Percentiles rank a stretch among this genome's conserved stretches.
These are phyloP conservation scores for Parietaria judaica DNA, from an alignment of 306 rosid genomes.

Conservation along the genomic window DNA sequence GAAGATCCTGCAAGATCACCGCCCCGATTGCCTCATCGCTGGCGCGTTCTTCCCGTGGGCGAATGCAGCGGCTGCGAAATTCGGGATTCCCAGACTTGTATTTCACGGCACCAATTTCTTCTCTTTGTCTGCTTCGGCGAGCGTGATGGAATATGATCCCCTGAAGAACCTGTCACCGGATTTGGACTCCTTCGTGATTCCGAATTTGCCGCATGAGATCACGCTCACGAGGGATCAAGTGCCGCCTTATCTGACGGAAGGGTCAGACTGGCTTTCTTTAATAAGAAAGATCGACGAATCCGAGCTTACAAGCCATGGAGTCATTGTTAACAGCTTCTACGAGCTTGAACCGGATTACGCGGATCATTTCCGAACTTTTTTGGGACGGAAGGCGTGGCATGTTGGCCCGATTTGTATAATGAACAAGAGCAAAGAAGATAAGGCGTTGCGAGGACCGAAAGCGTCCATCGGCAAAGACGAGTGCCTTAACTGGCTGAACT, in stretches of 20 bases:
- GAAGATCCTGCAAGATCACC: constrained; percentile 21
- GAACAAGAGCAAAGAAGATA: constrained; percentile 9
- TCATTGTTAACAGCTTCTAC: constrained; percentile 25
- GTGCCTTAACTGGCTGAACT: constrained; percentile 29
- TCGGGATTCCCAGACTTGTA: constrained; percentile 46
- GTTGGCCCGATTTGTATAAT: constrained; percentile 25
- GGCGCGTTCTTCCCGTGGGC: constrained; percentile 46
- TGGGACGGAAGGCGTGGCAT: constrained; percentile 28
- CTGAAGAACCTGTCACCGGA: constrained; percentile 29
- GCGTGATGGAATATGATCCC: constrained; percentile 31
- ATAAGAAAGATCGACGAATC: neutral
- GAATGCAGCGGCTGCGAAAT: constrained; percentile 34
- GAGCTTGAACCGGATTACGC: constrained; percentile 27
- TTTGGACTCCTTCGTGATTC: constrained; percentile 36
- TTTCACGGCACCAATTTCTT: constrained; percentile 49
- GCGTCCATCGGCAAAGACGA: constrained; percentile 16
- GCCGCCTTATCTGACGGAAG: constrained; percentile 3
- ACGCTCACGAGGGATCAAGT: constrained; percentile 28
- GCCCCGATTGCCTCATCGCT: constrained; percentile 40
- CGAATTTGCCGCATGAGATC: constrained; percentile 40
- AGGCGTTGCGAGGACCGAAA: constrained; percentile 17
- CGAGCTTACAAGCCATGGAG: constrained; percentile 16
- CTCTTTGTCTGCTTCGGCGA: constrained; percentile 22
- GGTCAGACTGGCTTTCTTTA: neutral
- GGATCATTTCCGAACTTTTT: constrained; percentile 18